These are phyloP conservation scores for Phytophthora syringae DNA, from an alignment of 352 stramenopile species.

Conservation along the genomic window DNA sequence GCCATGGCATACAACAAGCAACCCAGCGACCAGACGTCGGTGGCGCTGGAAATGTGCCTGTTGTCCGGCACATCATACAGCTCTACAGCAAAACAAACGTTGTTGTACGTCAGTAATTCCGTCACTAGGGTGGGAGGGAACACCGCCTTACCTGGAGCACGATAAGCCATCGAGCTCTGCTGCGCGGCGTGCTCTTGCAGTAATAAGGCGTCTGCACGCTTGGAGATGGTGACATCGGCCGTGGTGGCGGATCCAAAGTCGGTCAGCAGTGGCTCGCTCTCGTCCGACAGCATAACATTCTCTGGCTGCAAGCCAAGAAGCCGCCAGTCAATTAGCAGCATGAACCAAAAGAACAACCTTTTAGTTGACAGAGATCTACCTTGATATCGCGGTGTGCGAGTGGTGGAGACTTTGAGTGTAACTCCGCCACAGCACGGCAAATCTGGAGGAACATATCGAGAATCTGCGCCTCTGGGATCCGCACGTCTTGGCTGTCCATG, in stretches of 20 bases:
- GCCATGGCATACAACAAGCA: conserved; percentile 90
- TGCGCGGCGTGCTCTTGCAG: conserved; percentile 86
- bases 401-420: conserved; percentile 74
- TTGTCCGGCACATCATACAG: conserved; percentile 88
- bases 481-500: conserved; percentile 38
- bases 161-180: conserved; percentile 88
- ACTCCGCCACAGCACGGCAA: conserved; percentile 75
- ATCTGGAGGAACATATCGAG: conserved; percentile 87
- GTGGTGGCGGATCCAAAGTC: conserved; percentile 86
- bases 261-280: conserved; percentile 85
- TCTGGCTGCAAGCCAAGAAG: conserved; percentile 60
- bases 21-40: conserved; percentile 91
- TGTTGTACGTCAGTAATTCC: conserved; percentile 3
- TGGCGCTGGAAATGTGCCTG: conserved; percentile 71
- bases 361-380: conserved; percentile 25
- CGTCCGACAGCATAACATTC: conserved; percentile 84
- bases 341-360: background rate
- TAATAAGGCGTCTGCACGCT: conserved; percentile 79
- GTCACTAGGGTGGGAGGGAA: background rate
- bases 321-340: conserved; percentile 9
- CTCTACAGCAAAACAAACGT: conserved; percentile 41
- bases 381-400: conserved; percentile 91
- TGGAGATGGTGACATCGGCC: conserved; percentile 70
- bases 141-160: conserved; percentile 68
- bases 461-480: conserved; percentile 71